Evolutionary conservation across 2,329 filamentous ascomycete genomes (phyloP).

Genomic region (Fusarium subtropicale): DNA sequence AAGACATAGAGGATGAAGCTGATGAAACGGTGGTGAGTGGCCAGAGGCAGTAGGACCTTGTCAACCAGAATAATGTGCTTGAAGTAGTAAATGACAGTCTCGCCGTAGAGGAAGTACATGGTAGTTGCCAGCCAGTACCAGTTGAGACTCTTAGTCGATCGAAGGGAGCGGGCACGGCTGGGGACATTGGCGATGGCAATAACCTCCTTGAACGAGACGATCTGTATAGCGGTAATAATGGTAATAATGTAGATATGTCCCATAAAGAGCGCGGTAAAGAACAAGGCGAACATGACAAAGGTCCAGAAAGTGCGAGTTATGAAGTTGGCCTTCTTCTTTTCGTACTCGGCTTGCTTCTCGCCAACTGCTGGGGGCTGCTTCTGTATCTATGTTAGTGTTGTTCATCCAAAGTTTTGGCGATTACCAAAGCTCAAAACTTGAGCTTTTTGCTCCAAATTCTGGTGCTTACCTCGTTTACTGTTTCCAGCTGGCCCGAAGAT

Average conservation of each 20-base stretch:
- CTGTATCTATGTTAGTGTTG: conserved; percentile 46
- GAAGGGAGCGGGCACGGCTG: conserved; percentile 87
- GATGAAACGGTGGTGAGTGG: conserved; percentile 98
- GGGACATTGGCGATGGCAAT: conserved; percentile 97
- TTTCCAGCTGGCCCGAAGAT: conserved; percentile 48
- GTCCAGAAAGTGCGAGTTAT: conserved; percentile 98
- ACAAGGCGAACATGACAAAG: conserved; percentile 93
- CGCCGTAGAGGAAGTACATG: conserved; percentile 99
- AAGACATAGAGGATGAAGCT: conserved; percentile 98
- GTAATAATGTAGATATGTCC: conserved; percentile 98
- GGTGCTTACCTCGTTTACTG: conserved; percentile 53
- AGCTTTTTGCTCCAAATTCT: background rate
- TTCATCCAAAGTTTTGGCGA: background rate
- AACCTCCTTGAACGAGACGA: conserved; percentile 98
- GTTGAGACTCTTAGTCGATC: conserved; percentile 95
- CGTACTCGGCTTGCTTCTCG: conserved; percentile 74
- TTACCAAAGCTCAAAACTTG: background rate
- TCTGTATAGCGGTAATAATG: conserved; percentile 92
- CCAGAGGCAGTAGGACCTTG: conserved; percentile 89
- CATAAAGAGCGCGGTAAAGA: conserved; percentile 92
- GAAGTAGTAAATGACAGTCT: conserved; percentile 99
- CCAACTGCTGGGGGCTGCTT: conserved; percentile 57
- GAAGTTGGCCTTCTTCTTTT: conserved; percentile 99
- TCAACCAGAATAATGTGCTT: conserved; percentile 98
- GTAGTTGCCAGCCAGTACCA: conserved; percentile 99